Conservation (phyloP, 176 grass and related monocot genomes). For the Avena insularis region DNA sequence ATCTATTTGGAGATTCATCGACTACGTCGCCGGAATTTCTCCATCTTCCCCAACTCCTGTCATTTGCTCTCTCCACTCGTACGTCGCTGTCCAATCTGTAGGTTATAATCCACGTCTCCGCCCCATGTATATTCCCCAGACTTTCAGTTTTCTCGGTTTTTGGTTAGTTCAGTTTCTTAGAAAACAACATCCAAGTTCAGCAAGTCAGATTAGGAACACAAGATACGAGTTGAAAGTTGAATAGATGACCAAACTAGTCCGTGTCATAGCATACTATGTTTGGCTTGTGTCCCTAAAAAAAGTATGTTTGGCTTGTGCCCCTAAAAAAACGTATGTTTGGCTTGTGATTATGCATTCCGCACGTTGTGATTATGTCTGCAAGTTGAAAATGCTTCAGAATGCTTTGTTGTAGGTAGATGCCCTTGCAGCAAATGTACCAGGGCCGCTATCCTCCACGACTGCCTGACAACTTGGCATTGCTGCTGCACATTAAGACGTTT, state of each 20-base stretch:
- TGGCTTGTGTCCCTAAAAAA: too few relatives aligned
- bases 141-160: not conserved
- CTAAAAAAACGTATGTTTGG: not conserved
- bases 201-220: not conserved
- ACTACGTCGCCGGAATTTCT: slow-evolving; percentile 1
- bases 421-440: not conserved
- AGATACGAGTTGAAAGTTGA: not conserved
- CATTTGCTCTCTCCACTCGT: not conserved
- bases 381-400: not conserved
- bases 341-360: not conserved
- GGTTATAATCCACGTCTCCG: not conserved
- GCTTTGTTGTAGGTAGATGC: not conserved
- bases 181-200: not conserved
- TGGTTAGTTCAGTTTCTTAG: not conserved
- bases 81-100: not conserved
- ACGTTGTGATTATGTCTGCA: not conserved
- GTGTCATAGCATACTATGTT: not conserved
- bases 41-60: not conserved
- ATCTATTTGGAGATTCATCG: not conserved
- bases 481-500: not conserved
- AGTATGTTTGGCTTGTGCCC: not conserved
- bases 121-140: not conserved
- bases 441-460: not conserved
- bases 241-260: not conserved
- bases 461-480: not conserved